These are phyloP conservation scores for Trapa bicornis DNA, from an alignment of 345 rosid genomes.

Conservation along the genomic window DNA sequence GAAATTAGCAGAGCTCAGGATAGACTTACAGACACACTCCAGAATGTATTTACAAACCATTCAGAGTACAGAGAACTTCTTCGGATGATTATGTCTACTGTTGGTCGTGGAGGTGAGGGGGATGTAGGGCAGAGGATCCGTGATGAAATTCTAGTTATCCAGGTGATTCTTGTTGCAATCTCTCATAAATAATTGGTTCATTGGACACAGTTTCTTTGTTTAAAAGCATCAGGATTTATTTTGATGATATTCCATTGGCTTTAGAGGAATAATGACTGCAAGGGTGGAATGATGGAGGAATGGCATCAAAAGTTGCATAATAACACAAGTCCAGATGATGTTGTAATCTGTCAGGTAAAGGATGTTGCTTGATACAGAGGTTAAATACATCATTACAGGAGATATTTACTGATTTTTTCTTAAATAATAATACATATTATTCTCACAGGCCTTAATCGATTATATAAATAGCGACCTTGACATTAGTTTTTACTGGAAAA, in stretches of 20 bases:
- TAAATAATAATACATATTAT: constrained; percentile 9
- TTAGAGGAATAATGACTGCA: constrained; percentile 88
- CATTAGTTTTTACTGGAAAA: constrained; percentile 84
- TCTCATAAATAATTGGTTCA: not conserved
- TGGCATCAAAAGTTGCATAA: constrained; percentile 99
- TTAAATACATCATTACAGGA: not conserved
- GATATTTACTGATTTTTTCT: not conserved
- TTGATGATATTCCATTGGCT: constrained; percentile 12
- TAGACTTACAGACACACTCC: constrained; percentile 76
- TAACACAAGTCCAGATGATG: constrained; percentile 99
- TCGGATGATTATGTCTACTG: constrained; percentile 84
- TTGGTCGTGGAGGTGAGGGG: constrained; percentile 99
- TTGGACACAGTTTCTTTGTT: not conserved
- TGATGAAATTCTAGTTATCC: constrained; percentile 92
- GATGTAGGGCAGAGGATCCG: constrained; percentile 99
- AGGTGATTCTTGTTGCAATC: constrained; percentile 33
- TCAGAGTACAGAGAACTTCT: constrained; percentile 65
- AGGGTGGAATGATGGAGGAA: constrained; percentile 99
- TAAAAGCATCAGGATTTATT: not conserved
- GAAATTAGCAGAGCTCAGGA: constrained; percentile 96
- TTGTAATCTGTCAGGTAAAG: constrained; percentile 86
- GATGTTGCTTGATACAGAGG: constrained; percentile 10
- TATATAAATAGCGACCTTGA: constrained; percentile 64
- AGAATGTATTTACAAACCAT: constrained; percentile 38
- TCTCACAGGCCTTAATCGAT: constrained; percentile 80